phyloP scores from a whole-genome alignment of 2,329 filamentous ascomycete species.

The Orbilia blumenaviensis region DNA sequence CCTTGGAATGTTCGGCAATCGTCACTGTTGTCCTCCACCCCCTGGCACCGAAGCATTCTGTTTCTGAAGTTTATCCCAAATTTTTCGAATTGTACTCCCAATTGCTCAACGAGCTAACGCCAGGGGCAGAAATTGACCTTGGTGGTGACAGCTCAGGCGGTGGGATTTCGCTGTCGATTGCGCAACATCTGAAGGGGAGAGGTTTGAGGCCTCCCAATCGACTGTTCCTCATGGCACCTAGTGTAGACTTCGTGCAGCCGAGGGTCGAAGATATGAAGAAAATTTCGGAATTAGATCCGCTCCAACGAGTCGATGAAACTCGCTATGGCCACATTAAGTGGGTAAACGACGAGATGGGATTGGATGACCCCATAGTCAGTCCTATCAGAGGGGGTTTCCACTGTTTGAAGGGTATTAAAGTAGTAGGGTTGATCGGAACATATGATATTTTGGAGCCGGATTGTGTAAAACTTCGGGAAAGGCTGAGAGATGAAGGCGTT shows the following conservation, averaged over 20 bases:
- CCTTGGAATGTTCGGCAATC: background rate
- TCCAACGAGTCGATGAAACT: constrained; percentile 24
- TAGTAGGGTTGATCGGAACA: constrained; percentile 14
- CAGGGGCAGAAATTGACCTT: constrained; percentile 20
- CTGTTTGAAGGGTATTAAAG: background rate
- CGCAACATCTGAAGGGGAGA: constrained; percentile 13
- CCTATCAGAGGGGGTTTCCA: constrained; percentile 15
- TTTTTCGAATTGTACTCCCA: constrained; percentile 41
- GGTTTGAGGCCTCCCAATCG: constrained; percentile 7
- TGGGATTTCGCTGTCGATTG: constrained; percentile 24
- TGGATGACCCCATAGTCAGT: constrained; percentile 21
- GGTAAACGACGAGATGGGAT: background rate
- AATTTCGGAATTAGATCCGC: constrained; percentile 17
- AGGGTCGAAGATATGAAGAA: constrained; percentile 26
- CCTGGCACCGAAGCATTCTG: constrained; percentile 23
- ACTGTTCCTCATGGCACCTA: constrained; percentile 39
- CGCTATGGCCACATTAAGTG: constrained; percentile 15
- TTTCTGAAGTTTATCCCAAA: constrained; percentile 23
- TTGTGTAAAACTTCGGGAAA: constrained; percentile 9
- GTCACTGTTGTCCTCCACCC: constrained; percentile 38
- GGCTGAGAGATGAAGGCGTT: constrained; percentile 15
- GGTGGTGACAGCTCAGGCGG: constrained; percentile 40
- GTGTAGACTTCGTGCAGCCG: constrained; percentile 33
- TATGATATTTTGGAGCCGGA: constrained; percentile 39
- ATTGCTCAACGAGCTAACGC: background rate